Evolutionary conservation across 257 asterid genomes (phyloP).

Genomic region (Anisodus tanguticus): DNA sequence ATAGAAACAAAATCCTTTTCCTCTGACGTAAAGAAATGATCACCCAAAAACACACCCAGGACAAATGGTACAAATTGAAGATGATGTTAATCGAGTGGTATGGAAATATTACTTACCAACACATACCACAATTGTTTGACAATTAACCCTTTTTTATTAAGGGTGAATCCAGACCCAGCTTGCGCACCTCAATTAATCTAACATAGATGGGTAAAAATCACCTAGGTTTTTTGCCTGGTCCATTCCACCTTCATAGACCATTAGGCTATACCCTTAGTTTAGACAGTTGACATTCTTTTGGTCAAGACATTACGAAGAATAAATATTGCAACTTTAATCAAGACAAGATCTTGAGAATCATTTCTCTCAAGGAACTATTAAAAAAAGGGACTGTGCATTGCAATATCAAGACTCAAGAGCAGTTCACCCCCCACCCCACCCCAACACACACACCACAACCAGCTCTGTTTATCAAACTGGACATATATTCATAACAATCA

Average conservation of each 20-base stretch:
- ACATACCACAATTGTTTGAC: neutral
- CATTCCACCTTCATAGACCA: neutral
- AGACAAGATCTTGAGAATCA: neutral
- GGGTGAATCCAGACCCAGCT: neutral
- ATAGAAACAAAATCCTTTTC: conserved; percentile 2
- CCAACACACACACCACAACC: no score
- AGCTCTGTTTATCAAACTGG: neutral
- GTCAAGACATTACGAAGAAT: neutral
- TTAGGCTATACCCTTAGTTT: neutral
- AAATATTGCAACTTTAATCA: neutral
- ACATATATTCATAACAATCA: neutral
- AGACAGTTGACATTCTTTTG: neutral
- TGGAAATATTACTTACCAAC: no score
- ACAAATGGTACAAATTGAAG: no score
- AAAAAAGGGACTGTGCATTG: neutral
- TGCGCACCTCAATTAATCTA: neutral
- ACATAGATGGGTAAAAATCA: no score
- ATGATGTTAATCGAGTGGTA: no score
- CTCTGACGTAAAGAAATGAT: neutral
- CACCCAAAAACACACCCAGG: neutral
- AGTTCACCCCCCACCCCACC: no score
- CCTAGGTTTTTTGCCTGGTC: no score
- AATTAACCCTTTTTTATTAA: neutral
- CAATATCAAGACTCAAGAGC: neutral
- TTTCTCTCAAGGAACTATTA: neutral